Evolutionary conservation across 2,329 filamentous ascomycete genomes (phyloP).

Genomic region (Leptodontidium sp.): DNA sequence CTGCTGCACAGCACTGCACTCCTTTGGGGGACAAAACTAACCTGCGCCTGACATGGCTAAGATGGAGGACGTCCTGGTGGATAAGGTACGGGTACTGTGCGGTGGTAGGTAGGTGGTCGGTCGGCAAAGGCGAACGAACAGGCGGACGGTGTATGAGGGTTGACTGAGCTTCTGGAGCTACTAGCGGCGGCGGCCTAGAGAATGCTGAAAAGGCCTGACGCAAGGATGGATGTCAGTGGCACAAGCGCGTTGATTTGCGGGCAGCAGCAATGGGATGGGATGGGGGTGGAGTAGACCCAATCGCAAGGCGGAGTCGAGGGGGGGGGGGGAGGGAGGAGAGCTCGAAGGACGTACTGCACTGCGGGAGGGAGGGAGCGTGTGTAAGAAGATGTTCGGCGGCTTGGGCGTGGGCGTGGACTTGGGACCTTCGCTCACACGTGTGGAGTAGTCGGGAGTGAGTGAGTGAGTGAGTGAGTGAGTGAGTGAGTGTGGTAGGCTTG

Average conservation of each 20-base stretch:
- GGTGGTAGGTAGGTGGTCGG: conserved; percentile 1
- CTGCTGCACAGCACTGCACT: background rate
- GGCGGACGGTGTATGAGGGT: conserved; percentile 21
- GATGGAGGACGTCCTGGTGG: conserved; percentile 26
- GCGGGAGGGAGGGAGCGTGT: background rate
- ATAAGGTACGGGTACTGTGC: conserved; percentile 5
- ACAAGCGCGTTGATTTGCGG: conserved; percentile 26
- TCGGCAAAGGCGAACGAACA: conserved; percentile 20
- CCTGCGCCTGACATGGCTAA: conserved; percentile 38
- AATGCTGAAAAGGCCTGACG: conserved; percentile 24
- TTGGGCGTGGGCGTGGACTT: background rate
- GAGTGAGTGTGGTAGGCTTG: background rate
- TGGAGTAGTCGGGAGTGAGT: background rate
- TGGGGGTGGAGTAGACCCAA: conserved; percentile 6
- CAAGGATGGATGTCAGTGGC: conserved; percentile 36
- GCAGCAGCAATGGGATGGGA: background rate
- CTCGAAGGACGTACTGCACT: background rate
- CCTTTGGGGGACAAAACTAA: conserved; percentile 32
- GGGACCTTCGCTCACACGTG: background rate
- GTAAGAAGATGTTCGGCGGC: background rate
- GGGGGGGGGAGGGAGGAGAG: background rate
- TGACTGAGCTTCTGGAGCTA: conserved; percentile 22
- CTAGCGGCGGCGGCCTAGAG: conserved; percentile 21
- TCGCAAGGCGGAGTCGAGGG: background rate
- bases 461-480: no score